Percentiles rank a stretch among this genome's conserved stretches.
Evolutionary conservation across 177 flowering plant species (phyloP).

Genomic region (Vitis hybrid): DNA sequence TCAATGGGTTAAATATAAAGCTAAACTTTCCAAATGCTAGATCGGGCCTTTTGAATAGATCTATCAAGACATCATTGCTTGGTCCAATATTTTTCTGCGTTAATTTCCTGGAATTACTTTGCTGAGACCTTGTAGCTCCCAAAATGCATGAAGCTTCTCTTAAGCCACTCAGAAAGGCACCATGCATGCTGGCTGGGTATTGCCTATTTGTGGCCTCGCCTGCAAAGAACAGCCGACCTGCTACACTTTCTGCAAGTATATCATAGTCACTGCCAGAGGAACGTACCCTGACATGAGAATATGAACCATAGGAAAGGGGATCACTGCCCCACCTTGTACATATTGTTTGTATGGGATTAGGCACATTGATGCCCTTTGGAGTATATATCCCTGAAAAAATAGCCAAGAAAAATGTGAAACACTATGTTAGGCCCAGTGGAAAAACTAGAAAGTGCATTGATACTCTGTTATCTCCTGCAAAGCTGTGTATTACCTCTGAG

Average conservation of each 20-base stretch:
- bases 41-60: conserved; percentile 75
- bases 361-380: conserved; percentile 82
- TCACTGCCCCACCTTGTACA: conserved; percentile 97
- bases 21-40: conserved; percentile 59
- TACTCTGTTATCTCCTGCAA: too few species aligned
- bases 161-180: conserved; percentile 93
- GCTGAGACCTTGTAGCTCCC: conserved; percentile 34
- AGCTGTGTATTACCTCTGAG: conserved; percentile 65
- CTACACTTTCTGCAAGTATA: conserved; percentile 66
- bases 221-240: conserved; percentile 73
- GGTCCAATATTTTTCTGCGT: conserved; percentile 36
- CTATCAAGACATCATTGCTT: conserved; percentile 46
- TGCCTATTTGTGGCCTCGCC: conserved; percentile 92
- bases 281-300: conserved; percentile 82
- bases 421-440: not conserved
- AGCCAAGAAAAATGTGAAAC: conserved; percentile 8
- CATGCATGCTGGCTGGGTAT: conserved; percentile 98
- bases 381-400: conserved; percentile 66
- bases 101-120: conserved; percentile 32
- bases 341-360: conserved; percentile 83
- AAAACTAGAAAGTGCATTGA: not conserved
- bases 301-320: conserved; percentile 78
- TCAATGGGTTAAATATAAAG: conserved; percentile 57
- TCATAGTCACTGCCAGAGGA: conserved; percentile 93
- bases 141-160: conserved; percentile 87